Conservation (phyloP, 352 stramenopile genomes). For the Phytophthora constricta region DNA sequence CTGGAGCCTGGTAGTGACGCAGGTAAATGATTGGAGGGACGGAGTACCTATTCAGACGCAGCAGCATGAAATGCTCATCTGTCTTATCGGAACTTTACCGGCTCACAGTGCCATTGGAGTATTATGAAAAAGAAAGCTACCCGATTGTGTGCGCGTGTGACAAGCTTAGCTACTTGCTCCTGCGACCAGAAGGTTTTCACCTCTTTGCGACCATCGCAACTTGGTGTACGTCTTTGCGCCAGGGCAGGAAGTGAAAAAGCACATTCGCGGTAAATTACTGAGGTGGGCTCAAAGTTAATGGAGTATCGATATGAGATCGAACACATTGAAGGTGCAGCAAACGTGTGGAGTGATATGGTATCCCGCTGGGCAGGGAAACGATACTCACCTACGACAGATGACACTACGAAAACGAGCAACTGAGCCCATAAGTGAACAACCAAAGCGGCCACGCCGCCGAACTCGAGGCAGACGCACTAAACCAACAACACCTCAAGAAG, state of each 20-base stretch:
- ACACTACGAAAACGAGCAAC: neutral
- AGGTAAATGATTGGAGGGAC: neutral
- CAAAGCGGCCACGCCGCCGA: no score
- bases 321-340: neutral
- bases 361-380: neutral
- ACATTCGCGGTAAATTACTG: neutral
- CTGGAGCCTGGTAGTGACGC: neutral
- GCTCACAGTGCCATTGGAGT: constrained; percentile 9
- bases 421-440: neutral
- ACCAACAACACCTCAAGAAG: no score
- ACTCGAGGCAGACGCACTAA: no score
- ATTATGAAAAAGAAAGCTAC: neutral
- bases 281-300: neutral
- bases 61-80: neutral
- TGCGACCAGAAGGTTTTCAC: neutral
- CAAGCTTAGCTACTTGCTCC: neutral
- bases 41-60: neutral
- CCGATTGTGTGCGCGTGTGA: neutral
- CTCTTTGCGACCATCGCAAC: neutral
- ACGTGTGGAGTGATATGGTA: constrained; percentile 8
- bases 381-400: neutral
- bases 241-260: constrained; percentile 1
- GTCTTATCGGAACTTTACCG: neutral
- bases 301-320: constrained; percentile 1
- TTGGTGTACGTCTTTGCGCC: neutral